These are phyloP conservation scores for Blastobotrys serpentis DNA, from an alignment of 1,139 yeast genomes.

Conservation along the genomic window DNA sequence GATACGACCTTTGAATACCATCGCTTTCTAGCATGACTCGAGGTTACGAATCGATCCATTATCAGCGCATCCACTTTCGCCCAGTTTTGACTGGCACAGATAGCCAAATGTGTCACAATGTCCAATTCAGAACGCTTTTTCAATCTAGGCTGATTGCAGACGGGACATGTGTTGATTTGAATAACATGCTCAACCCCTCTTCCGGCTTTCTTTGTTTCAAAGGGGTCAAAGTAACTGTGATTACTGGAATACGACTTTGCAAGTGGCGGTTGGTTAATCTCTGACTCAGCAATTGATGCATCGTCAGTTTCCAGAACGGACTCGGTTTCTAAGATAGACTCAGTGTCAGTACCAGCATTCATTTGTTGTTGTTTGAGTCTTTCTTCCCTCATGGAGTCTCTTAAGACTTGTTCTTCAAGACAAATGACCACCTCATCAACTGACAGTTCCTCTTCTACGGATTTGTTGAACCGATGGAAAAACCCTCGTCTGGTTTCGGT, in stretches of 20 bases:
- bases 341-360: slow-evolving; percentile 4
- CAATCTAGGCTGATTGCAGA: slow-evolving; percentile 64
- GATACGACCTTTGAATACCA: slow-evolving; percentile 86
- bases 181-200: slow-evolving; percentile 45
- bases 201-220: slow-evolving; percentile 17
- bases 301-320: slow-evolving; percentile 18
- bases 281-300: slow-evolving; percentile 12
- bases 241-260: slow-evolving; percentile 1
- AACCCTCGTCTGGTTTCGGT: slow-evolving; percentile 48
- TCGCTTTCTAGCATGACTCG: slow-evolving; percentile 78
- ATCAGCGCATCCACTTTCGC: slow-evolving; percentile 63
- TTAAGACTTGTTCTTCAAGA: slow-evolving; percentile 44
- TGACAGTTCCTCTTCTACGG: slow-evolving; percentile 53
- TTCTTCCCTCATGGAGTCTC: slow-evolving; percentile 20
- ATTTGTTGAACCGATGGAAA: slow-evolving; percentile 46
- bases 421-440: slow-evolving; percentile 59
- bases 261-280: slow-evolving; percentile 6
- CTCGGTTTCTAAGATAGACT: background rate
- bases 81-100: slow-evolving; percentile 81
- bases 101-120: slow-evolving; percentile 80
- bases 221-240: slow-evolving; percentile 1
- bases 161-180: slow-evolving; percentile 69
- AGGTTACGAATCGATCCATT: slow-evolving; percentile 71
- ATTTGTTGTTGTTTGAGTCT: background rate
- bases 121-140: slow-evolving; percentile 59